These are phyloP conservation scores for Pichia nanzhaoensis DNA, from an alignment of 805 yeast genomes.

Conservation along the genomic window DNA sequence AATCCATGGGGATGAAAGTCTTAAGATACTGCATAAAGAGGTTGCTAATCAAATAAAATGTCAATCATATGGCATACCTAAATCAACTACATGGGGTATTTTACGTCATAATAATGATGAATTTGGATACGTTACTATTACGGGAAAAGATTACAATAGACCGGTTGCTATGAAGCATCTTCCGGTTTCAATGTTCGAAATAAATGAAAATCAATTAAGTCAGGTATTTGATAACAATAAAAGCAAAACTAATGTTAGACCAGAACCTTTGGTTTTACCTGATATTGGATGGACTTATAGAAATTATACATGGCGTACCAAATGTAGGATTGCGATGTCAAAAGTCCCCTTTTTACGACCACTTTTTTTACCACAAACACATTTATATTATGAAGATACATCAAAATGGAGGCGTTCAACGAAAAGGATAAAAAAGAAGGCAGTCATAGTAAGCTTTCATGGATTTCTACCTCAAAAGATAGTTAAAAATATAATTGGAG, in stretches of 20 bases:
- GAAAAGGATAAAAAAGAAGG: conserved; percentile 32
- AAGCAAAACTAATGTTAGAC: neutral
- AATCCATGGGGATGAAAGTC: conserved; percentile 12
- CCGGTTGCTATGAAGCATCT: conserved; percentile 23
- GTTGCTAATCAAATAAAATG: conserved; percentile 21
- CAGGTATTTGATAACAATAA: neutral
- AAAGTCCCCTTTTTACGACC: conserved; percentile 11
- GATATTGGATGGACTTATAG: conserved; percentile 23
- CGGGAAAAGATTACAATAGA: conserved; percentile 25
- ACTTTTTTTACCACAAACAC: conserved; percentile 25
- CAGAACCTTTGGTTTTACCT: conserved; percentile 23
- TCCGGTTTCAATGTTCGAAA: conserved; percentile 28
- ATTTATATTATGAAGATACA: conserved; percentile 22
- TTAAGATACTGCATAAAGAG: conserved; percentile 21
- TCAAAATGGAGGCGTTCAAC: conserved; percentile 6
- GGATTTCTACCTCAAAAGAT: conserved; percentile 89
- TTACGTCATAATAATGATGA: conserved; percentile 9
- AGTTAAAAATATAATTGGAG: conserved; percentile 78
- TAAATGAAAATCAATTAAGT: conserved; percentile 18
- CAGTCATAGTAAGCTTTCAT: conserved; percentile 86
- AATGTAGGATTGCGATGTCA: conserved; percentile 21
- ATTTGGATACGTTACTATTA: conserved; percentile 24
- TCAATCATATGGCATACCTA: conserved; percentile 16
- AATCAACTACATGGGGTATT: conserved; percentile 28
- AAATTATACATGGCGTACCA: conserved; percentile 22